Base-by-base conservation (phyloP, 345 rosid species). In the Rhodamnia argentea region DNA sequence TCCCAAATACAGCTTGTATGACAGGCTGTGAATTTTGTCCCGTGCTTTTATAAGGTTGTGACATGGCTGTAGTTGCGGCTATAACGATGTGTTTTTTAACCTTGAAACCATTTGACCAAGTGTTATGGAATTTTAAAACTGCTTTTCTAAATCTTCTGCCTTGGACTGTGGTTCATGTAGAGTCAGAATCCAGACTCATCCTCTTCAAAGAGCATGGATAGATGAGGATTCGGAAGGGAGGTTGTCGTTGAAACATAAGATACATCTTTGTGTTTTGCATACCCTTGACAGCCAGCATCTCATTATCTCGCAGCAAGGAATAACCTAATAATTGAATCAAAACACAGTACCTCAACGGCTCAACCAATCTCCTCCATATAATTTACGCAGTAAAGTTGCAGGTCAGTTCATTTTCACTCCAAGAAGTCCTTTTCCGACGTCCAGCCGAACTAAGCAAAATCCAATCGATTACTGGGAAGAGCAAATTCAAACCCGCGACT, bases 81-180 rank as follows among this genome's bases (percentile, higher is more conserved):
- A 70, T 18, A 70, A 32, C 1, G 0, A 32, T 37, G 3, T 70
- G 0, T 32, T 18, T 9, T 70, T 32, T 0, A 70, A 32, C 78
- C 0, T 70, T 0, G 0, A 70, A 62, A 70, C 44, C 78, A 64
- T 32, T 16, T 32, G 76, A 64, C 76, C 32, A 32, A 70, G 22
- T 0, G 26, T 22, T 37, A 0, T 5, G 13, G 26, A 70, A 70
- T 37, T 70, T 0, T 18, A 9, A 70, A 70, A 32, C 10, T 0
- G 47, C 26, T 10, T 70, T 37, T 26, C 81, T 70, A 37, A 70
- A 37, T 70, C 26, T 70, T 70, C 26, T 37, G 47, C 0, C 78
- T 0, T 18, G 47, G 47, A 37, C 26, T 37, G 78, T 70, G 13
- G 47, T 37, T 37, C 78, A 70, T 0, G 47, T 37, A 37, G 47